A percentile compares a stretch with the other conserved stretches of the same genome.
phyloP scores from a whole-genome alignment of 2,329 filamentous ascomycete genomes.

The Penicillium thymicola region DNA sequence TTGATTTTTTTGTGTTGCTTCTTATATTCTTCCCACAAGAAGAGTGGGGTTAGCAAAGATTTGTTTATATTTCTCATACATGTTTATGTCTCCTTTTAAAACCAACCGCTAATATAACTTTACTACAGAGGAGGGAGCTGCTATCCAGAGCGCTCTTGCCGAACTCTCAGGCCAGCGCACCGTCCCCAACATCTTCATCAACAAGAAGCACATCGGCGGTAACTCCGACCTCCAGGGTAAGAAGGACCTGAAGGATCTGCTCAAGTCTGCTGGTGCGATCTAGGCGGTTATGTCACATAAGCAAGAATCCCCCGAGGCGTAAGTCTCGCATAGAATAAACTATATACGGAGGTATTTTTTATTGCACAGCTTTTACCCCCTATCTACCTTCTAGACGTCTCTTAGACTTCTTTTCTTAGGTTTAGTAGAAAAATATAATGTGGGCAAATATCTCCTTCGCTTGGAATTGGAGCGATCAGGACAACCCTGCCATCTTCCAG shows the following conservation, averaged over 20 bases:
- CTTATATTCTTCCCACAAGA: background rate
- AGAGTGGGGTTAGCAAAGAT: background rate
- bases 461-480: background rate
- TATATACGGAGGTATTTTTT: background rate
- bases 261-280: conserved; percentile 63
- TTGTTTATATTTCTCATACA: background rate
- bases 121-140: conserved; percentile 71
- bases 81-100: background rate
- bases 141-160: conserved; percentile 76
- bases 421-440: background rate
- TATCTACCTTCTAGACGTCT: background rate
- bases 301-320: background rate
- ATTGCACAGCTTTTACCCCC: background rate
- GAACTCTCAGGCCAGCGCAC: conserved; percentile 79
- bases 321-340: background rate
- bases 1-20: background rate
- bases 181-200: conserved; percentile 95
- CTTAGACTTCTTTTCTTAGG: background rate
- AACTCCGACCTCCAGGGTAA: conserved; percentile 81
- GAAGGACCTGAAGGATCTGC: conserved; percentile 60
- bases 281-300: conserved; percentile 32
- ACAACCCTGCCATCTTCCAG: background rate
- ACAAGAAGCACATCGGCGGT: conserved; percentile 86
- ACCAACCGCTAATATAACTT: background rate
- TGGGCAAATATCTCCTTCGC: background rate